Evolutionary conservation across 225 moss, liverwort and hornwort species (phyloP).

Genomic region (Pseudisothecium myosuroides): DNA sequence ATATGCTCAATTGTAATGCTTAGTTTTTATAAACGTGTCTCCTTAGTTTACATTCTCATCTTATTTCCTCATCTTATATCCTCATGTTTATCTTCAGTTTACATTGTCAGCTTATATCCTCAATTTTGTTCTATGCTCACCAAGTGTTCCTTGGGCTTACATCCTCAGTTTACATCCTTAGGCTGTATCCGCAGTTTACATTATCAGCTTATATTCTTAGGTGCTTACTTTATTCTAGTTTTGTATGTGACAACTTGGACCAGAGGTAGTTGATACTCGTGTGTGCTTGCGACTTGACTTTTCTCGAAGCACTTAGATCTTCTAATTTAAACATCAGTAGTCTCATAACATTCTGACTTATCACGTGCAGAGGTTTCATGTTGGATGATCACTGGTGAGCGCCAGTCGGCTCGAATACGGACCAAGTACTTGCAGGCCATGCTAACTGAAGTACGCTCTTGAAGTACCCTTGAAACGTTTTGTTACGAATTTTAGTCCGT

Average conservation of each 20-base stretch:
- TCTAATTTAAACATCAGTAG: background rate
- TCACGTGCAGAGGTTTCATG: slow-evolving; percentile 41
- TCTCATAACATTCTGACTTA: background rate
- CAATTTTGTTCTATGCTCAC: background rate
- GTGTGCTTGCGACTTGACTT: background rate
- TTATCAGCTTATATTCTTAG: background rate
- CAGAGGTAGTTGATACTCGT: background rate
- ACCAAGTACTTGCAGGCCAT: slow-evolving; percentile 47
- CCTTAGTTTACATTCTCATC: background rate
- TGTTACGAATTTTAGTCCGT: background rate
- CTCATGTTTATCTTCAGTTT: background rate
- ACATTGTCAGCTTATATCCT: background rate
- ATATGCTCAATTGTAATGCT: background rate
- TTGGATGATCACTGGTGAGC: slow-evolving; percentile 62
- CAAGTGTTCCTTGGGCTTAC: background rate
- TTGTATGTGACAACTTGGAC: background rate
- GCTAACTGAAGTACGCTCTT: slow-evolving; percentile 25
- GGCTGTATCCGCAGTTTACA: background rate
- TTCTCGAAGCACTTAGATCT: background rate
- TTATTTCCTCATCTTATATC: background rate
- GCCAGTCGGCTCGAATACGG: slow-evolving; percentile 48
- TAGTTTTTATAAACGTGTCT: background rate
- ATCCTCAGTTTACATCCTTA: background rate
- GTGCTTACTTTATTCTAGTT: background rate
- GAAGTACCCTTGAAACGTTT: background rate